A percentile compares a stretch with the other conserved stretches of the same genome.
Evolutionary conservation across 192 early-diverging fungal genomes (phyloP).

Genomic region (Podila verticillata): DNA sequence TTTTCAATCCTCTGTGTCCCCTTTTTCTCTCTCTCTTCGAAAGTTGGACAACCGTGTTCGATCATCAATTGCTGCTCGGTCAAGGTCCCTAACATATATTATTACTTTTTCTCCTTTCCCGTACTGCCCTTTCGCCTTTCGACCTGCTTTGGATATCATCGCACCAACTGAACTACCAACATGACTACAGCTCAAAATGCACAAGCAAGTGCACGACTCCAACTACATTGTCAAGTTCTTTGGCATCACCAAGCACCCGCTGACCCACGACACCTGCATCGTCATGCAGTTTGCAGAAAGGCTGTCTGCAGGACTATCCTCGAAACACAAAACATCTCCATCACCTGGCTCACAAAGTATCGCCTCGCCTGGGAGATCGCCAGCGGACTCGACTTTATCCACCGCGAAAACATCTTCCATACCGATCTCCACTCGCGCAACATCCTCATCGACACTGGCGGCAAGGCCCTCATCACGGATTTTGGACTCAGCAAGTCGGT

Average conservation of each 20-base stretch:
- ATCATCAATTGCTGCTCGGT: no score
- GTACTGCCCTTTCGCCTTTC: neutral
- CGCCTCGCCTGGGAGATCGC: constrained; percentile 52
- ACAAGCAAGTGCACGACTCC: constrained; percentile 53
- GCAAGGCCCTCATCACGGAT: constrained; percentile 48
- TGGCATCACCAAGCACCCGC: constrained; percentile 53
- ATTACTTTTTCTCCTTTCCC: neutral
- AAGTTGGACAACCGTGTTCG: no score
- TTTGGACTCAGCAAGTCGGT: constrained; percentile 49
- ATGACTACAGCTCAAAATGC: constrained; percentile 40
- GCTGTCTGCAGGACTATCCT: constrained; percentile 52
- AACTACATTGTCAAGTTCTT: constrained; percentile 56
- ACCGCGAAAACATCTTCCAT: constrained; percentile 52
- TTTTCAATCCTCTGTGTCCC: neutral
- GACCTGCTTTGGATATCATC: neutral
- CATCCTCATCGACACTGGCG: constrained; percentile 51
- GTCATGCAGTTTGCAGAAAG: constrained; percentile 55
- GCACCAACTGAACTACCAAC: neutral
- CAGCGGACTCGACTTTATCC: constrained; percentile 48
- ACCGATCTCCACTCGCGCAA: constrained; percentile 49
- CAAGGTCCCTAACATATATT: neutral
- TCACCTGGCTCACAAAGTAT: constrained; percentile 51
- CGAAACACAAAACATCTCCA: constrained; percentile 39
- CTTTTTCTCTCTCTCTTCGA: neutral
- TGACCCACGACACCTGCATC: constrained; percentile 50